These are phyloP conservation scores for Aphanocladium album DNA, from an alignment of 2,329 filamentous ascomycete genomes.

Conservation along the genomic window DNA sequence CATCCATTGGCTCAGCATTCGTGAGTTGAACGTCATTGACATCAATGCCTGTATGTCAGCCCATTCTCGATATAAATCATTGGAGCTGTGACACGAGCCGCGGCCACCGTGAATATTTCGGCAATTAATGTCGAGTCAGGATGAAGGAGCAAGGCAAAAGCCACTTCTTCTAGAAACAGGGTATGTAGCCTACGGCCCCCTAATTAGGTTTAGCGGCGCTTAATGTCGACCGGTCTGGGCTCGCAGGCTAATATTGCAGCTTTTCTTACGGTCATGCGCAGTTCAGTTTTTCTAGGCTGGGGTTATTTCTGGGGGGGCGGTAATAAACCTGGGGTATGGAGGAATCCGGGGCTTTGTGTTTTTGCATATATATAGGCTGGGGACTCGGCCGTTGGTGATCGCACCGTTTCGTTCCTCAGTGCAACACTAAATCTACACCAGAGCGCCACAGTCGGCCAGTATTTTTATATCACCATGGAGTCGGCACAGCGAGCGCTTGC, in stretches of 20 bases:
- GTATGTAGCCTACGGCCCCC: slow-evolving; percentile 15
- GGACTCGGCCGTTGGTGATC: slow-evolving; percentile 10
- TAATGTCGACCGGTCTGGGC: neutral
- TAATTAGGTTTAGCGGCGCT: slow-evolving; percentile 6
- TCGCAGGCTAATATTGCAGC: neutral
- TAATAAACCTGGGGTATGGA: slow-evolving; percentile 12
- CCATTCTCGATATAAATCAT: neutral
- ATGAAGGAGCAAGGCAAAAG: neutral
- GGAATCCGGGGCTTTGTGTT: slow-evolving; percentile 6
- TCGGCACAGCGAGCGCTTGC: slow-evolving; percentile 15
- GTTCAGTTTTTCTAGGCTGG: slow-evolving; percentile 1
- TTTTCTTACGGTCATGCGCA: slow-evolving; percentile 8
- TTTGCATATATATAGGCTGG: slow-evolving; percentile 6
- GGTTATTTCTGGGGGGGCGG: slow-evolving; percentile 1
- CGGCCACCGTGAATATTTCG: neutral
- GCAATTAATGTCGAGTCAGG: slow-evolving; percentile 8
- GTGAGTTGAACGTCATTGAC: neutral
- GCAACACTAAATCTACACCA: neutral
- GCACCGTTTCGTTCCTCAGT: neutral
- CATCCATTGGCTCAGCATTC: slow-evolving; percentile 5
- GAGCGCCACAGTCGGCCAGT: neutral
- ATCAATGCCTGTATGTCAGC: neutral
- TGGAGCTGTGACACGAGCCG: neutral
- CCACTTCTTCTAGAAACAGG: slow-evolving; percentile 9
- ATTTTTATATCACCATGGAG: slow-evolving; percentile 12